Base-by-base conservation (phyloP, 1,139 yeast species). In the Eremothecium cymbalariae region DNA sequence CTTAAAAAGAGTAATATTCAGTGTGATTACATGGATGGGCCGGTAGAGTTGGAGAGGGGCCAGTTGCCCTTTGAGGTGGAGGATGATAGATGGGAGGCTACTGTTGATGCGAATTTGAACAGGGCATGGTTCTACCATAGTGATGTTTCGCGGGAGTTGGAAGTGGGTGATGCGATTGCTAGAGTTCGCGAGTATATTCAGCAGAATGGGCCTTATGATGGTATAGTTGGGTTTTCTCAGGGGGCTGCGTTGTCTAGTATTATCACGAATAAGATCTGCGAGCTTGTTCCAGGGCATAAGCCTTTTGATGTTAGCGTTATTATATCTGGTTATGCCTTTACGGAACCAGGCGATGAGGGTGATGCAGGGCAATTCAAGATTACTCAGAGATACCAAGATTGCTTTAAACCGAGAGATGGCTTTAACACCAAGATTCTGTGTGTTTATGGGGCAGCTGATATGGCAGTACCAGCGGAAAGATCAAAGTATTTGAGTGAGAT, bases 151-250 rank as follows among this genome's bases (percentile, higher is more conserved):
- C 59, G 60, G 44, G 64, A 56, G 38, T 63, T 50, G 43, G 64
- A 54, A 51, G 55, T 48, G 40, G 58, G 51, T 20, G 59, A 63
- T 9, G 69, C 82, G 3, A 57, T 77, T 32, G 62, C 64, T 8
- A 65, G 69, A n/a, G 68, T 88, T 16, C 62, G 67, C 18, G 58
- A 65, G 1, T 67, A 77, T 38, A 75, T 84, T 44, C 64, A 67
- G 31, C 62, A 66, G 41, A 67, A 85, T 43, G 97, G 97, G 0
- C 97, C 97, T 0, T 86, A 79, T 51, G 79, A 77, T 37, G 97
- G 96, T 2, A 67, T 88, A 18, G 62, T 90, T 37, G 97, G 96
- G 2, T 90, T 88, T 55, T 79, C 93, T 13, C 97, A 90, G 57
- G 98, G 98, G 43, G 93, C 95, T 1, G 94, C 94, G 3, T 63